Base-by-base conservation (phyloP, 257 asterid genomes). In the Solanum boliviense region DNA sequence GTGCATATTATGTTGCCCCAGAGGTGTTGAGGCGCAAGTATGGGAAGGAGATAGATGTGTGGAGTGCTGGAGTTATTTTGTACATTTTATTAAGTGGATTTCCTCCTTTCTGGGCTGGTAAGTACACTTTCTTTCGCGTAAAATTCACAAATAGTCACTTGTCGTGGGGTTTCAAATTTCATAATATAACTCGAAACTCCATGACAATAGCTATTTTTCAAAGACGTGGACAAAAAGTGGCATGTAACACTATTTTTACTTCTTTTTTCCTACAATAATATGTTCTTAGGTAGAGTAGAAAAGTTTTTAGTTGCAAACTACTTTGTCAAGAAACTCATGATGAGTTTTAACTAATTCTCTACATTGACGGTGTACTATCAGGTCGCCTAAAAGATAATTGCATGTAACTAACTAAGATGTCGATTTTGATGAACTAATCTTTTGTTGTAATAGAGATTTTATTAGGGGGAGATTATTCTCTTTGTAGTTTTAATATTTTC, bases 31-130 rank as follows among this genome's bases (percentile, higher is more conserved):
- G 10, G 5, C 87, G 86, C 10, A 86, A 39, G 9, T 91, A 90
- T 70, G 93, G 93, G 16, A 91, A 90, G 75, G 93, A 90, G 83
- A 83, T 86, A 56, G 93, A 91, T 87, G 88, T 91, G 10, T 91
- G 93, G 93, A 91, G 93, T 60, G 92, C 93, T 89, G 93, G 93
- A 90, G 92, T 91, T 41, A 91, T 91, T 16, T 36, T 91, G 9
- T 91, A 91, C 86, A 91, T 91, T 88, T 90, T 91, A 75, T 41
- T 91, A 48, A 52, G 90, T 86, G 93, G 93, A 83, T 90, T 88
- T 83, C 93, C 93, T 83, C 93, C 93, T 1, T 91, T 87, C 23
- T 88, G 84, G 62, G 92, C 84, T 52, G 92, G 93, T 91, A 86
- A 62, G 85, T 16, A 16, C 44, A 16, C 27, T 18, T 41, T 0